Evolutionary conservation across 768 basidiomycete genomes (phyloP).

Genomic region (Amanita pallidorosea): DNA sequence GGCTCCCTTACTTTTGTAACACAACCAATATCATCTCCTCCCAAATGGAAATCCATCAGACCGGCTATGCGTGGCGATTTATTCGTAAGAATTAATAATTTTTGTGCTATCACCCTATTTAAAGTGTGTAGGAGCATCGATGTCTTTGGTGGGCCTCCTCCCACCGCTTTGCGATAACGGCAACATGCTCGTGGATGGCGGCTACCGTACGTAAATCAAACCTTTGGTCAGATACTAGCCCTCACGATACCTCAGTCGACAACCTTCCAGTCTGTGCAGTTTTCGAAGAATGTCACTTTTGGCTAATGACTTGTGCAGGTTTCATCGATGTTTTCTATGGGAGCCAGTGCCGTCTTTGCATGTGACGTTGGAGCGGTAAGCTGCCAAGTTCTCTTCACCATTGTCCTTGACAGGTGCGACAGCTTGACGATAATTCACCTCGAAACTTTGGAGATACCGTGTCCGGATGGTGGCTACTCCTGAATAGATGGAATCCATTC

Average conservation of each 20-base stretch:
- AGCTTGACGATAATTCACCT: constrained; percentile 93
- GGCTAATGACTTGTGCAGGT: constrained; percentile 37
- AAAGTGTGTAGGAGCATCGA: constrained; percentile 66
- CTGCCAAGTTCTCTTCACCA: constrained; percentile 3
- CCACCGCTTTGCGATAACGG: constrained; percentile 95
- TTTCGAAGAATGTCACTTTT: not conserved
- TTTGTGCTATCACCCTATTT: constrained; percentile 3
- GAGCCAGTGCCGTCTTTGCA: constrained; percentile 84
- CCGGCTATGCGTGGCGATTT: constrained; percentile 97
- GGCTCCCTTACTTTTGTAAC: constrained; percentile 97
- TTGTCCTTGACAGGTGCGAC: not conserved
- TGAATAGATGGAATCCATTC: constrained; percentile 92
- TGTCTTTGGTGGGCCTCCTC: constrained; percentile 92
- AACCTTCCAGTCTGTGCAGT: constrained; percentile 64
- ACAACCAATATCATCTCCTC: constrained; percentile 96
- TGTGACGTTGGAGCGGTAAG: constrained; percentile 85
- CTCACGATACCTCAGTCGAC: constrained; percentile 45
- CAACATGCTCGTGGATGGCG: constrained; percentile 83
- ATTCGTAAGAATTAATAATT: constrained; percentile 43
- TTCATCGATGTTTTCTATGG: constrained; percentile 84
- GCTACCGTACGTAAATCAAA: constrained; percentile 51
- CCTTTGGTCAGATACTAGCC: constrained; percentile 1
- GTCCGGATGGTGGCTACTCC: constrained; percentile 91
- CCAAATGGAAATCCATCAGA: constrained; percentile 94
- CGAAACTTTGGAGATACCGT: constrained; percentile 91